Base-by-base conservation (phyloP, 2,329 filamentous ascomycete species). In the Celoporthe dispersa region DNA sequence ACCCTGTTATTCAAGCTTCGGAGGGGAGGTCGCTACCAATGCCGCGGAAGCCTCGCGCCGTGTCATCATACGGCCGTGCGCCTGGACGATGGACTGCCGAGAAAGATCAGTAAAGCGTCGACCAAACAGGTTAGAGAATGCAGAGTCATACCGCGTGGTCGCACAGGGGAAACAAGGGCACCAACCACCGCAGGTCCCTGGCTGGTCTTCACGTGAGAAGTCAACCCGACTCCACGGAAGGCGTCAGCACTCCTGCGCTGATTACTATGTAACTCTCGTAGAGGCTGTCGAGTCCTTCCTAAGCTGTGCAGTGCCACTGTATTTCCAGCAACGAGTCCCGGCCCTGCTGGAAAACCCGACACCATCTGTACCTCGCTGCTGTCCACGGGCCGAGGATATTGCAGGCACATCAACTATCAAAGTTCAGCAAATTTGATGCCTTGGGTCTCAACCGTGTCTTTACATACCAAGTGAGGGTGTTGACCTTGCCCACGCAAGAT, bases 321-420 rank as follows among this genome's bases (percentile, higher is more conserved):
- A 19, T 78, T 75, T 11, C 78, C 77, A n/a, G 73, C 68, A n/a
- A 79, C 75, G 7, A 79, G 70, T 19, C 78, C 78, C 7, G 78
- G 77, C 41, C 78, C 75, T 7, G 73, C 75, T 28, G 78, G 75
- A 37, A 80, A 61, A 19, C 77, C 77, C 33, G n/a, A 77, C 70
- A 19, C 74, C 69, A 31, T 60, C 64, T 48, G 22, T 44, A 65
- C 65, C 28, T 71, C 62, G 35, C 76, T 74, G 22, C 73, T 77
- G 75, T n/a, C 77, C 75, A 73, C 80, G 76, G 35, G 75, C 77
- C 14, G 79, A 78, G 25, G 79, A 79, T 0, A 79, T 80, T 39
- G 78, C 51, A n/a, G 78, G 77, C 19, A 78, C 48, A 33, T 77
- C 76, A 7, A 70, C 78, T 80, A 35, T 35, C 22, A 12, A 19